These are phyloP conservation scores for Lagenidium giganteum DNA, from an alignment of 352 stramenopile genomes.

Conservation along the genomic window DNA sequence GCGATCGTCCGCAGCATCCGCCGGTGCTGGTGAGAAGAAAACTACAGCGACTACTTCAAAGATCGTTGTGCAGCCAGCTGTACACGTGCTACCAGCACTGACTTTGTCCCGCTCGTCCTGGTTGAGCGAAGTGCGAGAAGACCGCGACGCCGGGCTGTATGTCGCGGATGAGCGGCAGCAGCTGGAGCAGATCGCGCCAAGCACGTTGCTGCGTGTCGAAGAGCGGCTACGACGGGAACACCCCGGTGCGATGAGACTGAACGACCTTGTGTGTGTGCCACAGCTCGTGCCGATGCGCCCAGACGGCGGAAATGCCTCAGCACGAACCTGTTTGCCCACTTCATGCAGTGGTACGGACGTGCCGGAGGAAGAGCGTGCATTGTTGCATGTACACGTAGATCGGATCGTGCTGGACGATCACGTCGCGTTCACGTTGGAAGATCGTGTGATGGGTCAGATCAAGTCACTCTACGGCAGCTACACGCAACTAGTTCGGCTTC, in stretches of 20 bases:
- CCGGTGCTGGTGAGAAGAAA: background rate
- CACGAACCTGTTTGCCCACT: too few relatives aligned
- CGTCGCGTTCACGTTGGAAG: conserved; percentile 47
- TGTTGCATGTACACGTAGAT: conserved; percentile 50
- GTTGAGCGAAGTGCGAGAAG: conserved; percentile 33
- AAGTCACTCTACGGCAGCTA: conserved; percentile 54
- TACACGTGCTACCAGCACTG: conserved; percentile 15
- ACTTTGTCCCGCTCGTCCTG: conserved; percentile 21
- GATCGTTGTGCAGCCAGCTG: conserved; percentile 8
- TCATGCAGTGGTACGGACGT: too few relatives aligned
- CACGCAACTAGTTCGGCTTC: conserved; percentile 34
- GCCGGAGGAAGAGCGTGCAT: conserved; percentile 6
- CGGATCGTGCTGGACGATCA: conserved; percentile 77
- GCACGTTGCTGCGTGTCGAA: conserved; percentile 48
- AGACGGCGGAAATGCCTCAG: too few relatives aligned
- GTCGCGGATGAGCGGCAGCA: conserved; percentile 31
- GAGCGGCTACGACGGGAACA: conserved; percentile 36
- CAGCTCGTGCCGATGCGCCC: too few relatives aligned
- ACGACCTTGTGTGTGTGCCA: conserved; percentile 10
- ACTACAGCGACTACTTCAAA: background rate
- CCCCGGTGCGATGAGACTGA: background rate
- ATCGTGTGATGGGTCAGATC: conserved; percentile 61
- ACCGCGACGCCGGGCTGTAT: conserved; percentile 39
- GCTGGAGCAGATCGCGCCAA: conserved; percentile 29
- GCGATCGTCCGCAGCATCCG: background rate